Conservation (phyloP, 495 filamentous ascomycete species). For the Eremomyces bilateralis region DNA sequence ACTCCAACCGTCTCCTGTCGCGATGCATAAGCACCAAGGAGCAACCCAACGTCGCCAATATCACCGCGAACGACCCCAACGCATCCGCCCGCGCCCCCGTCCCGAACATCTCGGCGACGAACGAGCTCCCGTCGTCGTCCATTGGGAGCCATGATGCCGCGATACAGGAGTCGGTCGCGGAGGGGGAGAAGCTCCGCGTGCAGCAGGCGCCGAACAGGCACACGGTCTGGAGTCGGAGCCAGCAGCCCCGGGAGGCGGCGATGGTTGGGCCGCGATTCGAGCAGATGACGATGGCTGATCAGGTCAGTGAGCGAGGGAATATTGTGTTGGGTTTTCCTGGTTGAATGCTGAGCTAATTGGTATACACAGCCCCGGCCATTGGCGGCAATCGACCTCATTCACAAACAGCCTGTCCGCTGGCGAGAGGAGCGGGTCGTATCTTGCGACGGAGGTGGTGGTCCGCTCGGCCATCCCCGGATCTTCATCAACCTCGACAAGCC, state of each 20-base stretch:
- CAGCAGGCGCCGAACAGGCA: conserved; percentile 75
- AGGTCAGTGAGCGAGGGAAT: conserved; percentile 33
- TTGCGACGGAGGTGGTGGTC: conserved; percentile 87
- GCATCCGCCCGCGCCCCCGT: conserved; percentile 18
- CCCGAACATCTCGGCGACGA: conserved; percentile 36
- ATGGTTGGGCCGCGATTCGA: conserved; percentile 93
- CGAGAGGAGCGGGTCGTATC: conserved; percentile 56
- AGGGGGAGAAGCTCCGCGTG: conserved; percentile 34
- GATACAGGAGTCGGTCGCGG: conserved; percentile 35
- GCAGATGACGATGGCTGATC: conserved; percentile 76
- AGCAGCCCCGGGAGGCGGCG: conserved; percentile 53
- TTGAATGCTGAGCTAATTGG: conserved; percentile 2
- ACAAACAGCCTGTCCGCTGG: conserved; percentile 88
- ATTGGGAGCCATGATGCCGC: conserved; percentile 21
- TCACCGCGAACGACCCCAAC: conserved; percentile 32
- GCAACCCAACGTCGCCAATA: conserved; percentile 2
- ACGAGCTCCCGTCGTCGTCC: conserved; percentile 32
- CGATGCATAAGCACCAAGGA: too few species aligned
- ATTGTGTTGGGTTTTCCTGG: conserved; percentile 1
- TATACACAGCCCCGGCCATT: conserved; percentile 51
- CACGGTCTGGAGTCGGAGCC: conserved; percentile 59
- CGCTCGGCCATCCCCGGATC: conserved; percentile 74
- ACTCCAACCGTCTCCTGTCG: too few species aligned
- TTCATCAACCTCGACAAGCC: conserved; percentile 98
- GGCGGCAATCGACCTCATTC: conserved; percentile 86